Conservation (phyloP, 768 basidiomycete genomes). For the Mycena venus region DNA sequence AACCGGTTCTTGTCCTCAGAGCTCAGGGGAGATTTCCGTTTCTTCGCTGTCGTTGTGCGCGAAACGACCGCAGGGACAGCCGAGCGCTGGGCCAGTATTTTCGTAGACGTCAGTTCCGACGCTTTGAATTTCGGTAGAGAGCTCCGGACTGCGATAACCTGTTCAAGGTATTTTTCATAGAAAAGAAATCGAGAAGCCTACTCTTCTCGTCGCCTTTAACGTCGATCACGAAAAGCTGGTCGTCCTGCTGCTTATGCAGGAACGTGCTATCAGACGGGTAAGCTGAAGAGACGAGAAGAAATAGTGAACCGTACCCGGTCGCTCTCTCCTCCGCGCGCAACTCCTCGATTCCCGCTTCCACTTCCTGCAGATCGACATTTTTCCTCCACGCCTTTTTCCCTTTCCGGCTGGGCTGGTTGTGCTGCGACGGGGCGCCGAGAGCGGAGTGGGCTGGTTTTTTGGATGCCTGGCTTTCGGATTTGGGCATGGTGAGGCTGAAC, state of each 20-base stretch:
- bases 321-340: conserved; percentile 86
- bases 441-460: conserved; percentile 43
- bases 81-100: conserved; percentile 88
- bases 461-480: conserved; percentile 24
- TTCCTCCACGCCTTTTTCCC: conserved; percentile 96
- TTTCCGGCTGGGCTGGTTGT: conserved; percentile 82
- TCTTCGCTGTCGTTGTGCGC: conserved; percentile 53
- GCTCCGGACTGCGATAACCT: conserved; percentile 64
- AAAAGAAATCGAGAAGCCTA: conserved; percentile 48
- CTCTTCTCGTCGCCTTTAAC: conserved; percentile 82
- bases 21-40: conserved; percentile 63
- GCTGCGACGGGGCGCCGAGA: conserved; percentile 71
- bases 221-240: conserved; percentile 86
- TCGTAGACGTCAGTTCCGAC: conserved; percentile 72
- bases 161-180: neutral
- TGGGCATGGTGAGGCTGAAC: conserved; percentile 17
- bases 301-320: conserved; percentile 69
- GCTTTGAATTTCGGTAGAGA: conserved; percentile 67
- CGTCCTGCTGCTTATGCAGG: conserved; percentile 76
- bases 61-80: conserved; percentile 89
- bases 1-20: conserved; percentile 82
- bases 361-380: conserved; percentile 87
- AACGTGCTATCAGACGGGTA: conserved; percentile 58
- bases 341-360: conserved; percentile 82
- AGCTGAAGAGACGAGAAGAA: neutral